Percentiles rank a stretch among this genome's conserved stretches.
phyloP scores from a whole-genome alignment of 257 asterid genomes.

The Solanum virginianum region DNA sequence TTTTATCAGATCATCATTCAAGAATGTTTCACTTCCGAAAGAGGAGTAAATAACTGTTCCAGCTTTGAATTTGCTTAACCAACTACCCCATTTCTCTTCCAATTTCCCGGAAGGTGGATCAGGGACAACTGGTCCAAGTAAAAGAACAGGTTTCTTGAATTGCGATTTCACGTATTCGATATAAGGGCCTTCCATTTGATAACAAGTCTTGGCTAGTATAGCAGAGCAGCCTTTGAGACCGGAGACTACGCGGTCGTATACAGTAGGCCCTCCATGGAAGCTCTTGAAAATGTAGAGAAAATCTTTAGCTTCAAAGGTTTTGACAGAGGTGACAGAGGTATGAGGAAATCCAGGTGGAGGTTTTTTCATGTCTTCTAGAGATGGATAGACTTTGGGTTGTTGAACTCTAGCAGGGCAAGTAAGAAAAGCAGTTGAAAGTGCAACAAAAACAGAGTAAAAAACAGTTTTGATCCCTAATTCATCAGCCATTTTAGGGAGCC shows the following conservation, averaged over 20 bases:
- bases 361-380: conserved; percentile 20
- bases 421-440: conserved; percentile 32
- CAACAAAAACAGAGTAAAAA: conserved; percentile 28
- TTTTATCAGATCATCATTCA: conserved; percentile 20
- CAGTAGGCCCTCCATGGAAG: conserved; percentile 21
- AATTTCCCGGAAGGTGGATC: conserved; percentile 14
- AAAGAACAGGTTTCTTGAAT: conserved; percentile 30
- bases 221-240: conserved; percentile 30
- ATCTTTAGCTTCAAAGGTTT: conserved; percentile 34
- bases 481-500: conserved; percentile 37
- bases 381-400: conserved; percentile 7
- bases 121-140: conserved; percentile 37
- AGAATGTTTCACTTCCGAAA: conserved; percentile 54
- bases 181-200: conserved; percentile 38
- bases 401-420: conserved; percentile 33
- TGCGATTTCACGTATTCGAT: conserved; percentile 29
- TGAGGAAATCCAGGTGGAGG: conserved; percentile 41
- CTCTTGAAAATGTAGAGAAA: conserved; percentile 32
- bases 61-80: conserved; percentile 20
- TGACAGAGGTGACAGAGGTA: conserved; percentile 19
- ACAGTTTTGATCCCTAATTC: conserved; percentile 31
- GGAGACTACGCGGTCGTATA: conserved; percentile 28
- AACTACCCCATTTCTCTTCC: conserved; percentile 23
- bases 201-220: conserved; percentile 41
- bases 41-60: conserved; percentile 32